A percentile compares a stretch with the other conserved stretches of the same genome.
Conservation (phyloP, 768 basidiomycete genomes). For the Mycena latifolia region DNA sequence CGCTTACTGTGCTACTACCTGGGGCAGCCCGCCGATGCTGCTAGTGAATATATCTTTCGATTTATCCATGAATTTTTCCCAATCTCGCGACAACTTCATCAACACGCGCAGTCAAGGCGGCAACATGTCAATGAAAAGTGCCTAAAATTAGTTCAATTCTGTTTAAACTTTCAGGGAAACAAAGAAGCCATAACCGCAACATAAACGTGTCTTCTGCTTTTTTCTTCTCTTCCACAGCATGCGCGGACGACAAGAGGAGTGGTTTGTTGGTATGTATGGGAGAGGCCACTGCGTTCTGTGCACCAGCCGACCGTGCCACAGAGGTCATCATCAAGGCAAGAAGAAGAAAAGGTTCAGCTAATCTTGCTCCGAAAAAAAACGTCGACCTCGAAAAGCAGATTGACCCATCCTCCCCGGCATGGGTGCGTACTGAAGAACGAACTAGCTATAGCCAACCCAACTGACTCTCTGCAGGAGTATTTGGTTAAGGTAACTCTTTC, state of each 20-base stretch:
- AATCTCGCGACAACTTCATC: background rate
- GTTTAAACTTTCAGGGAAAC: background rate
- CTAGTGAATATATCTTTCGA: background rate
- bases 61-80: background rate
- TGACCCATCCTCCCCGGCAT: too few species aligned
- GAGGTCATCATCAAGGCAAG: background rate
- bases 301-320: background rate
- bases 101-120: constrained; percentile 15
- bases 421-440: too few species aligned
- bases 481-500: constrained; percentile 10
- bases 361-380: too few species aligned
- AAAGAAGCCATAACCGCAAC: too few species aligned
- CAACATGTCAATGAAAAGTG: background rate
- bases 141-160: background rate
- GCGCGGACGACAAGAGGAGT: background rate
- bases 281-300: too few species aligned
- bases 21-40: too few species aligned
- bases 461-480: constrained; percentile 3
- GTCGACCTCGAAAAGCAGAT: too few species aligned
- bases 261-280: background rate
- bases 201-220: too few species aligned
- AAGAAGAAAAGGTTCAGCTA: too few species aligned
- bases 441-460: too few species aligned
- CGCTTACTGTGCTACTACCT: too few species aligned
- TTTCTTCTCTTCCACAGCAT: background rate